Percentiles rank a stretch among this genome's conserved stretches.
These are phyloP conservation scores for Suillus plorans DNA, from an alignment of 768 basidiomycete species.

Conservation along the genomic window DNA sequence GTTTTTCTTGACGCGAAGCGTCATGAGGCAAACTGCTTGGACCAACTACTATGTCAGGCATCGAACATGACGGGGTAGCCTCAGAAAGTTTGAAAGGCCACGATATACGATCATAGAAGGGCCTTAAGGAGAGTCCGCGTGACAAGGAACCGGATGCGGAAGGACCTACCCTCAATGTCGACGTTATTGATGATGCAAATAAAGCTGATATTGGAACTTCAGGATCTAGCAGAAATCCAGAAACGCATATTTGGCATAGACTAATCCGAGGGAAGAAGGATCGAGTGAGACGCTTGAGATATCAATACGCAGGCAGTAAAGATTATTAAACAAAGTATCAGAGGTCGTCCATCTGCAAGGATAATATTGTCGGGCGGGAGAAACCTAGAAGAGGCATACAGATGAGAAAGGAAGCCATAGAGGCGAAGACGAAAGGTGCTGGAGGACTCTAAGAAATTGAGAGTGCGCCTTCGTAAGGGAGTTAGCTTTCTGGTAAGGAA, in stretches of 20 bases:
- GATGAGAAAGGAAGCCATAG: conserved; percentile 66
- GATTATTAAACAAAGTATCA: conserved; percentile 81
- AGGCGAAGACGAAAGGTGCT: conserved; percentile 63
- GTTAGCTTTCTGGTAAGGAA: conserved; percentile 44
- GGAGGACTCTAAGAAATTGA: conserved; percentile 72
- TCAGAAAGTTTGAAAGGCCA: conserved; percentile 54
- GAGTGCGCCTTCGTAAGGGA: conserved; percentile 72
- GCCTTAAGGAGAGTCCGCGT: conserved; percentile 44
- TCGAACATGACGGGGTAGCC: conserved; percentile 18
- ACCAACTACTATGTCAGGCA: neutral
- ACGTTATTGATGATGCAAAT: conserved; percentile 37
- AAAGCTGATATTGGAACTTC: conserved; percentile 56
- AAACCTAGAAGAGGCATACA: conserved; percentile 47
- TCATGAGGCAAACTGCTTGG: neutral
- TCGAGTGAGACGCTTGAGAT: conserved; percentile 68
- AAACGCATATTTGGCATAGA: conserved; percentile 65
- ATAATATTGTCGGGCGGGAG: conserved; percentile 3
- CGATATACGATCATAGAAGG: conserved; percentile 45
- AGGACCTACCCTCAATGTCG: conserved; percentile 24
- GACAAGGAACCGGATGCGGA: conserved; percentile 36
- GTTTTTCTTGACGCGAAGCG: neutral
- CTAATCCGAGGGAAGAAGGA: conserved; percentile 50
- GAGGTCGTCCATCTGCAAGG: conserved; percentile 75
- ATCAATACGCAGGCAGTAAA: conserved; percentile 80
- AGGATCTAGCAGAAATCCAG: conserved; percentile 86